phyloP scores from a whole-genome alignment of 352 stramenopile genomes.

The Phytopythium kandeliae region DNA sequence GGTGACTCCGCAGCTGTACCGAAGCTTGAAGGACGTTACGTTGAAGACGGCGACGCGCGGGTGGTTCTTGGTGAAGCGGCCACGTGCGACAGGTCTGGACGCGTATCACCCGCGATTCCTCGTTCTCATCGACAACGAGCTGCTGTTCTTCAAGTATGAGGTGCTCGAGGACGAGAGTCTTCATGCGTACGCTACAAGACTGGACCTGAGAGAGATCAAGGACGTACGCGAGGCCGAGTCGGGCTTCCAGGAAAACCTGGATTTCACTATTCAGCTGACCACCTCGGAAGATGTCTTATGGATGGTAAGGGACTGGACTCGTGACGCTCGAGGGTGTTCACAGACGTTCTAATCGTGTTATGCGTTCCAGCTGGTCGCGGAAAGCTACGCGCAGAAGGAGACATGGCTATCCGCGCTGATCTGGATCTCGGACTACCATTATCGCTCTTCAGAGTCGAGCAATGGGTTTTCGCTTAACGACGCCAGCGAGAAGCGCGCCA shows the following conservation, averaged over 20 bases:
- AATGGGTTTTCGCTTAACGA: constrained; percentile 17
- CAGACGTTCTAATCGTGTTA: constrained; percentile 6
- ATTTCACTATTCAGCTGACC: constrained; percentile 83
- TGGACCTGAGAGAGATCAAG: constrained; percentile 74
- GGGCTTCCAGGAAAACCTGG: constrained; percentile 73
- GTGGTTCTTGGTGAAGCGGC: constrained; percentile 85
- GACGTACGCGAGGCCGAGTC: constrained; percentile 80
- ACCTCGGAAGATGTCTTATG: constrained; percentile 66
- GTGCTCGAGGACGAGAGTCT: constrained; percentile 63
- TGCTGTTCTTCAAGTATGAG: constrained; percentile 87
- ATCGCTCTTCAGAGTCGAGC: constrained; percentile 22
- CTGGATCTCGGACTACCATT: constrained; percentile 86
- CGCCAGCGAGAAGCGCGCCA: constrained; percentile 34
- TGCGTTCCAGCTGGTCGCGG: constrained; percentile 53
- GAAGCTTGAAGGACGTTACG: constrained; percentile 74
- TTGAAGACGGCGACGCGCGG: constrained; percentile 55
- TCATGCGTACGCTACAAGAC: constrained; percentile 55
- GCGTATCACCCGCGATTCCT: constrained; percentile 82
- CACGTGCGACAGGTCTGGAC: constrained; percentile 48
- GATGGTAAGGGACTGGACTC: constrained; percentile 41
- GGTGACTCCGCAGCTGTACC: constrained; percentile 44
- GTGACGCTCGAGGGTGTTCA: constrained; percentile 10
- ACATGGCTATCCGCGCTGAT: constrained; percentile 83
- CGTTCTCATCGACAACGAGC: constrained; percentile 70
- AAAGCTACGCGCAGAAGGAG: constrained; percentile 79